phyloP scores from a whole-genome alignment of 352 stramenopile species.

The Globisporangium alternatum region DNA sequence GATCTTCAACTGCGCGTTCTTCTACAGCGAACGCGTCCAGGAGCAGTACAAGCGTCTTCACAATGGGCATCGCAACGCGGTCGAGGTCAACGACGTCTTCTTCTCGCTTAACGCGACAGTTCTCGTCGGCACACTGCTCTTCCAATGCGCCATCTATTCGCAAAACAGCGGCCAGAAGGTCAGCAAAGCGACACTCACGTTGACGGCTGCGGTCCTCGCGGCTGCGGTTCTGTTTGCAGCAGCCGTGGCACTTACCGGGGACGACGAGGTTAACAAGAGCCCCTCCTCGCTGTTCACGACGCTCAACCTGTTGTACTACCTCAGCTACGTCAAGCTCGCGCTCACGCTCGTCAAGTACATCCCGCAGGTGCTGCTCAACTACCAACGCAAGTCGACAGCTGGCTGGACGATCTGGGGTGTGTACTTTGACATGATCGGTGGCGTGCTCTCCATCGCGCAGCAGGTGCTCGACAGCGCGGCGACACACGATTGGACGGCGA shows the following conservation, averaged over 20 bases:
- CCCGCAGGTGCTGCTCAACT: conserved; percentile 95
- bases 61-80: conserved; percentile 74
- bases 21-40: conserved; percentile 84
- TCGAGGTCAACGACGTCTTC: conserved; percentile 91
- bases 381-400: conserved; percentile 91
- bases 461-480: conserved; percentile 91
- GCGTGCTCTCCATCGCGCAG: conserved; percentile 90
- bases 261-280: conserved; percentile 18
- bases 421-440: conserved; percentile 95
- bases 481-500: conserved; percentile 92
- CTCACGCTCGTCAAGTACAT: conserved; percentile 96
- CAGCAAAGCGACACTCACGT: conserved; percentile 63
- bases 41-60: conserved; percentile 81
- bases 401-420: conserved; percentile 98
- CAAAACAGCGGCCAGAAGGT: conserved; percentile 47
- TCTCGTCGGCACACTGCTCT: conserved; percentile 85
- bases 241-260: conserved; percentile 37
- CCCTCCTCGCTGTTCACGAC: conserved; percentile 60
- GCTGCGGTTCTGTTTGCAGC: conserved; percentile 49
- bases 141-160: conserved; percentile 91
- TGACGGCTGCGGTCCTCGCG: conserved; percentile 46
- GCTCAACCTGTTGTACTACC: conserved; percentile 91
- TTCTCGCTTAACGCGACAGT: conserved; percentile 94
- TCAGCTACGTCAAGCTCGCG: conserved; percentile 94
- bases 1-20: conserved; percentile 93